These are phyloP conservation scores for Crataegus laevigata DNA, from an alignment of 306 rosid genomes.

Conservation along the genomic window DNA sequence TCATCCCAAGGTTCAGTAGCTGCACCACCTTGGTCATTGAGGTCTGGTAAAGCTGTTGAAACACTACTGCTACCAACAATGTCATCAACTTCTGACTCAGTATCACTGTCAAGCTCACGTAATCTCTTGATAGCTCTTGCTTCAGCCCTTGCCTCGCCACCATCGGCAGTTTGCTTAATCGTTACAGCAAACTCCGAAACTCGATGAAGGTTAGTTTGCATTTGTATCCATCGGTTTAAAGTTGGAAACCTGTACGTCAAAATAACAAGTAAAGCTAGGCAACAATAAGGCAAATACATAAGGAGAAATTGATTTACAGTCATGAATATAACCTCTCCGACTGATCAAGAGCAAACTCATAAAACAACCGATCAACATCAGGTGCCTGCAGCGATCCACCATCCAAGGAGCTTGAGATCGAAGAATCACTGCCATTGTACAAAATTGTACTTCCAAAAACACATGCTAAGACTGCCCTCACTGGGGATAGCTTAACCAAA, in stretches of 20 bases:
- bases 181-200: slow-evolving; percentile 91
- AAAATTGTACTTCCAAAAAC: slow-evolving; percentile 92
- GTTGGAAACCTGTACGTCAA: slow-evolving; percentile 74
- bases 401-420: slow-evolving; percentile 71
- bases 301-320: not conserved
- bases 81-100: slow-evolving; percentile 82
- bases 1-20: slow-evolving; percentile 49
- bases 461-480: slow-evolving; percentile 92
- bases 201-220: slow-evolving; percentile 96
- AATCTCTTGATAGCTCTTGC: slow-evolving; percentile 75
- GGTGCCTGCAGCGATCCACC: slow-evolving; percentile 67
- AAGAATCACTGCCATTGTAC: slow-evolving; percentile 63
- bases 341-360: slow-evolving; percentile 98
- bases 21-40: slow-evolving; percentile 45
- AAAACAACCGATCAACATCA: slow-evolving; percentile 76
- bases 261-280: slow-evolving; percentile 16
- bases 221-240: slow-evolving; percentile 96
- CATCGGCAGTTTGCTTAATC: slow-evolving; percentile 54
- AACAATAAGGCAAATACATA: slow-evolving; percentile 10
- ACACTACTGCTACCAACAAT: slow-evolving; percentile 46
- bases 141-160: slow-evolving; percentile 35
- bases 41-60: slow-evolving; percentile 42
- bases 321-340: slow-evolving; percentile 69
- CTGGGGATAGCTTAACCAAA: slow-evolving; percentile 92
- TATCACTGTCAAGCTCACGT: slow-evolving; percentile 72